Evolutionary conservation across 2,329 filamentous ascomycete genomes (phyloP).

Genomic region (Knufia fluminis): DNA sequence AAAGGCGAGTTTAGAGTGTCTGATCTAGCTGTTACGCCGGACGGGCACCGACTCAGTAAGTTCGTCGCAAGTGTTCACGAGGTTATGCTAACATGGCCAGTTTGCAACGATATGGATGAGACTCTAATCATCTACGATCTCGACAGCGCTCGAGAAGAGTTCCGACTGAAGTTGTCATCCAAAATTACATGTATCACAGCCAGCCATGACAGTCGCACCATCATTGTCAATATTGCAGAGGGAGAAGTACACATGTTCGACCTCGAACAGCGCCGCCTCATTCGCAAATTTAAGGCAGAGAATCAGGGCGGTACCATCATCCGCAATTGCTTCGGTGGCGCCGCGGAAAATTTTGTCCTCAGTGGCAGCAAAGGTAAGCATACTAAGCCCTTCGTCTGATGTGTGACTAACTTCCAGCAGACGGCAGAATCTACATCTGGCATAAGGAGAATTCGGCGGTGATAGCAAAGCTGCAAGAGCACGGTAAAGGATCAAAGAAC

Average conservation of each 20-base stretch:
- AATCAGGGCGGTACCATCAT: constrained; percentile 70
- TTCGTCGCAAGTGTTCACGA: not conserved
- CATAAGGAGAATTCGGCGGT: constrained; percentile 71
- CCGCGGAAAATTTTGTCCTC: constrained; percentile 81
- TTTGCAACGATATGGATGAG: constrained; percentile 7
- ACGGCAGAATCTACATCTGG: constrained; percentile 74
- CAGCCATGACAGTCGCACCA: constrained; percentile 66
- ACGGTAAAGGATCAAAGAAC: constrained; percentile 47
- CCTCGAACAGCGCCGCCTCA: constrained; percentile 59
- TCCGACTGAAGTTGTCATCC: constrained; percentile 59
- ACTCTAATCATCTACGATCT: constrained; percentile 62
- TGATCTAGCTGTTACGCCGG: constrained; percentile 71
- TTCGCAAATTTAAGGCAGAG: constrained; percentile 68
- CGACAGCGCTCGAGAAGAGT: constrained; percentile 62
- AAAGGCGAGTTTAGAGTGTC: constrained; percentile 61
- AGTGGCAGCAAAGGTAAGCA: constrained; percentile 77
- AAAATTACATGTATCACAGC: constrained; percentile 72
- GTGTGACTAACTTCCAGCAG: constrained; percentile 31
- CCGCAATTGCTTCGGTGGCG: constrained; percentile 74
- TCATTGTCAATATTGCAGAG: constrained; percentile 74
- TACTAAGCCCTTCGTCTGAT: not conserved
- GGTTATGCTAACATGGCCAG: not conserved
- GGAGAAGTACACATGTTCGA: constrained; percentile 72
- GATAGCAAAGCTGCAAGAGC: constrained; percentile 67
- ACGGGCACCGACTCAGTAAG: constrained; percentile 58